Conservation (phyloP, 345 rosid species). For the Sisymbrium altissimum region DNA sequence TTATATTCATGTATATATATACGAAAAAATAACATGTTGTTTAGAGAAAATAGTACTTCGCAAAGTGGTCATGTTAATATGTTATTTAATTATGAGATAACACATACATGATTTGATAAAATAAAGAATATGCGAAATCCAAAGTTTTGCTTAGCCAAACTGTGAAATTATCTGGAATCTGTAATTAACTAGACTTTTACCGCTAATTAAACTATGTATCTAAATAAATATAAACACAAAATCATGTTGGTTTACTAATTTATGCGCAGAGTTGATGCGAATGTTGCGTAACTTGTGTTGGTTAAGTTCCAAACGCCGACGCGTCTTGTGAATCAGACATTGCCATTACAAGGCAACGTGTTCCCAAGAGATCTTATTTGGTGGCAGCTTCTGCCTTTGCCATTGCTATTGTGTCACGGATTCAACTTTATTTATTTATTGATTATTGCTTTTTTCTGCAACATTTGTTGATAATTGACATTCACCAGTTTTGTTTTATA, state of each 20-base stretch:
- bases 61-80: background rate
- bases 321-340: constrained; percentile 14
- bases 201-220: background rate
- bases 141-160: background rate
- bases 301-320: background rate
- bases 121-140: background rate
- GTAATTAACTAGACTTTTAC: background rate
- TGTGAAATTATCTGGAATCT: background rate
- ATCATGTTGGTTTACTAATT: background rate
- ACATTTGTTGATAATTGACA: background rate
- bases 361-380: constrained; percentile 7
- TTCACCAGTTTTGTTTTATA: background rate
- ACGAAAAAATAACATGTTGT: background rate
- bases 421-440: constrained; percentile 4
- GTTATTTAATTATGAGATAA: background rate
- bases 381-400: constrained; percentile 19
- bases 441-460: background rate
- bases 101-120: background rate
- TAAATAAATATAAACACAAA: background rate
- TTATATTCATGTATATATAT: background rate
- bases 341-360: constrained; percentile 11
- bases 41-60: background rate
- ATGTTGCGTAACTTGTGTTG: background rate
- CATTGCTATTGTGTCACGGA: constrained; percentile 21
- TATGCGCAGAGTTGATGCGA: background rate